phyloP scores from a whole-genome alignment of 805 yeast genomes.

The Sugiyamaella americana region DNA sequence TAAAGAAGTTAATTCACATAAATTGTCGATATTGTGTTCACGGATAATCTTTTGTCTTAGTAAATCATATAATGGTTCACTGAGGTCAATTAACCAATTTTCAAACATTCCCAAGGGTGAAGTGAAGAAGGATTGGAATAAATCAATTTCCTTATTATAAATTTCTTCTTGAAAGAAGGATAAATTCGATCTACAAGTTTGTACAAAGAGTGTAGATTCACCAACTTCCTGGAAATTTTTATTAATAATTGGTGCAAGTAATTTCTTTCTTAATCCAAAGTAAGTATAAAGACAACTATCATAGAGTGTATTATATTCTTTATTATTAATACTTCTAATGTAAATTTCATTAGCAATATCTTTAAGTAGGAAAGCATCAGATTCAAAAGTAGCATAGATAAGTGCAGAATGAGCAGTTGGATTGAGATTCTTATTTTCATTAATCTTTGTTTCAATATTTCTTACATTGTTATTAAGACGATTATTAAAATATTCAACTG shows the following conservation, averaged over 20 bases:
- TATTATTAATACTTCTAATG: conserved; percentile 27
- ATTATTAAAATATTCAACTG: conserved; percentile 55
- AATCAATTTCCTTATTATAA: conserved; percentile 52
- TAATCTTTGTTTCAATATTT: conserved; percentile 11
- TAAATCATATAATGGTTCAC: conserved; percentile 74
- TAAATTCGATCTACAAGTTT: conserved; percentile 56
- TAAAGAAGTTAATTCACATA: conserved; percentile 72
- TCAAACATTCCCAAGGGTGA: conserved; percentile 37
- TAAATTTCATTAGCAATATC: conserved; percentile 35
- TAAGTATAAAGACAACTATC: conserved; percentile 62
- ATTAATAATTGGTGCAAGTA: conserved; percentile 42
- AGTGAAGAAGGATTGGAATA: conserved; percentile 45
- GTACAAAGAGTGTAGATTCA: conserved; percentile 41
- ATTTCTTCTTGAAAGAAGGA: conserved; percentile 50
- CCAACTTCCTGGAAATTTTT: conserved; percentile 33
- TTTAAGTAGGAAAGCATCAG: conserved; percentile 37
- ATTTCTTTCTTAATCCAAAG: conserved; percentile 47
- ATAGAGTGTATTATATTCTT: conserved; percentile 60
- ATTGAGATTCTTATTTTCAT: conserved; percentile 26
- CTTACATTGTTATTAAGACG: conserved; percentile 31
- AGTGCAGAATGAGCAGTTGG: conserved; percentile 54
- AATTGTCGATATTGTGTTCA: conserved; percentile 57
- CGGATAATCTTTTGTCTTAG: conserved; percentile 61
- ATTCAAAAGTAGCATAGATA: conserved; percentile 57
- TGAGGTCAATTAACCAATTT: conserved; percentile 53